A percentile compares a stretch with the other conserved stretches of the same genome.
Evolutionary conservation across 2,329 filamentous ascomycete genomes (phyloP).

Genomic region (Xenosphaeropsis pyriputrescens): DNA sequence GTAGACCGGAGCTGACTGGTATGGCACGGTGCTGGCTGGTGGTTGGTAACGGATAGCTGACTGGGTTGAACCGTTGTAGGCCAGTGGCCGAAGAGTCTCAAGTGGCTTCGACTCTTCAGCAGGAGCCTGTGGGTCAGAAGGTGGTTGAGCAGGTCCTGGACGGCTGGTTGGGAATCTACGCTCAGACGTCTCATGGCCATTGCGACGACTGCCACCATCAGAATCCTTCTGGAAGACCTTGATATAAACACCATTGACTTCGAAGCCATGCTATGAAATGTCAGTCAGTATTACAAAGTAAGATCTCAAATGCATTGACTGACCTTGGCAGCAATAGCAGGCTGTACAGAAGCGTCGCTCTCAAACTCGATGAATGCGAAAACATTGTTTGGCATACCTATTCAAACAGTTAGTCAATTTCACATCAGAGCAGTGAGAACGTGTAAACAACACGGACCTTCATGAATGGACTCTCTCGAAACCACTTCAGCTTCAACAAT

Average conservation of each 20-base stretch:
- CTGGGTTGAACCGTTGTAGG: too few species aligned
- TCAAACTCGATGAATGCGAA: conserved; percentile 21
- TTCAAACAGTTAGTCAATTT: too few species aligned
- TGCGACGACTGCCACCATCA: conserved; percentile 2
- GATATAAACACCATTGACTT: conserved; percentile 10
- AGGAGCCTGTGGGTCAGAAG: not conserved
- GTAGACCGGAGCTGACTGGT: too few species aligned
- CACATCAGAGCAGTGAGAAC: too few species aligned
- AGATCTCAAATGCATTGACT: not conserved
- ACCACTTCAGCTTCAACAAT: conserved; percentile 20
- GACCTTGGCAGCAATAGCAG: conserved; percentile 11
- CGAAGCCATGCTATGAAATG: conserved; percentile 9
- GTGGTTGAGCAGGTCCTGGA: not conserved
- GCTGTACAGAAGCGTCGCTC: conserved; percentile 7
- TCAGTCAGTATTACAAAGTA: conserved; percentile 2
- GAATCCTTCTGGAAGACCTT: conserved; percentile 17
- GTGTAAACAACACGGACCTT: too few species aligned
- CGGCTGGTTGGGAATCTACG: too few species aligned
- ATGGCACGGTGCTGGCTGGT: too few species aligned
- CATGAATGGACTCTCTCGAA: conserved; percentile 14
- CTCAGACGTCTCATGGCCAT: too few species aligned
- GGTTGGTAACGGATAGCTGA: not conserved
- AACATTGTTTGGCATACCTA: conserved; percentile 13
- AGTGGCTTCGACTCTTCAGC: too few species aligned
- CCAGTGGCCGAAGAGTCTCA: too few species aligned